These are phyloP conservation scores for Fusarium praegraminearum DNA, from an alignment of 2,329 filamentous ascomycete species.

Conservation along the genomic window DNA sequence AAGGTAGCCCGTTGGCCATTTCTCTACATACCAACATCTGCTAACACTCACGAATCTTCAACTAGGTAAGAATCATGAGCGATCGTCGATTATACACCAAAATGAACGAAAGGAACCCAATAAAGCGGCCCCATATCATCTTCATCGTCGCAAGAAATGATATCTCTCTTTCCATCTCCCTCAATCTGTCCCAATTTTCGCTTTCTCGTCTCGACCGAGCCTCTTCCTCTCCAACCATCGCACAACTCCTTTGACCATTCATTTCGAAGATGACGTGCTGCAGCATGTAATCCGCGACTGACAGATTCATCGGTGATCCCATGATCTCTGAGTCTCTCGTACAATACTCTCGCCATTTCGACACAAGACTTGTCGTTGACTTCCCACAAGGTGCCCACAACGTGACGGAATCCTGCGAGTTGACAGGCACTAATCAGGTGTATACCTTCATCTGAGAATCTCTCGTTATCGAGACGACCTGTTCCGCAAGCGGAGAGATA, in stretches of 20 bases:
- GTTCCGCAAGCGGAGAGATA: conserved; percentile 7
- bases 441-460: conserved; percentile 2
- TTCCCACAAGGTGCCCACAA: conserved; percentile 4
- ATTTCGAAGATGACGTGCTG: background rate
- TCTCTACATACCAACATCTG: too few relatives aligned
- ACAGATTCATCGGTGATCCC: conserved; percentile 1
- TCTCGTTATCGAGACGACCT: background rate
- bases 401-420: background rate
- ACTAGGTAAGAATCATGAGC: too few relatives aligned
- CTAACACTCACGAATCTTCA: too few relatives aligned
- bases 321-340: background rate
- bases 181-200: accelerated
- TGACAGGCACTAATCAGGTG: conserved; percentile 12
- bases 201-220: background rate
- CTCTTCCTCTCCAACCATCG: background rate
- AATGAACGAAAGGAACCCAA: conserved; percentile 9
- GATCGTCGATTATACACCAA: background rate
- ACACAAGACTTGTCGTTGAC: background rate
- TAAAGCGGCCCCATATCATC: background rate
- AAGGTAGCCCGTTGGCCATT: too few relatives aligned
- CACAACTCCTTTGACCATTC: background rate
- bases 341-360: background rate
- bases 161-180: background rate
- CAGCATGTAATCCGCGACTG: background rate
- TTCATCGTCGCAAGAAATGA: background rate